Base-by-base conservation (phyloP, 257 asterid species). In the Primulina tabacum region DNA sequence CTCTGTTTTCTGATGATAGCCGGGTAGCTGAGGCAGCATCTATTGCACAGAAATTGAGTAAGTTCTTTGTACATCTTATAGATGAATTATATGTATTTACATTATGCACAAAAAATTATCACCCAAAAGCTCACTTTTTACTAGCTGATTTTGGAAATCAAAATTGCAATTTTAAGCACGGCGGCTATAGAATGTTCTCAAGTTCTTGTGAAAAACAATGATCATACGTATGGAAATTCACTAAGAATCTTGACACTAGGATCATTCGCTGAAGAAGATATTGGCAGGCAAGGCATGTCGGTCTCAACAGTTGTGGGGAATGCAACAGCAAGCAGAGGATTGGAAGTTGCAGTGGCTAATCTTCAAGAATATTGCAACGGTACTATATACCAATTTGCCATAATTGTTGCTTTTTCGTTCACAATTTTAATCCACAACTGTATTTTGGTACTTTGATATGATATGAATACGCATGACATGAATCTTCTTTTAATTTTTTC, bases 21-120 rank as follows among this genome's bases (percentile, higher is more conserved):
- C 97, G 98, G 70, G 99, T 91, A 26, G 98, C 97, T 5, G 97
- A 94, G 81, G 97, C 99, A 80, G 99, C 99, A 78, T 89, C 99
- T 47, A 89, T 94, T 77, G 98, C 99, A 37, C 97, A 94, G 80
- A 94, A 94, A 89, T 83, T 94, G 85, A 87, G 98, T 94, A 89
- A 80, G n/a, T 43, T 43, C 17, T 43, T 43, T 43, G 53, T 43
- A 43, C 53, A 12, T 12, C n/a, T 43, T 43, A 11, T 12, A 2
- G 17, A 43, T 43, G 5, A 30, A 33, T 17, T 29, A 38, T 12
- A 43, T 43, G n/a, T 43, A 12, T 43, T 43, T 11, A 43, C 8
- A 12, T 43, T 12, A 4, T 43, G 53, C 5, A 12, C 53, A 12
- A 11, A 3, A 43, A 12, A 1, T 43, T 11, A 43, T 43, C 6